Evolutionary conservation across 2,329 filamentous ascomycete species (phyloP), one percentile per base, ranked within the genome.

Genomic region (Aureobasidium zeae): DNA sequence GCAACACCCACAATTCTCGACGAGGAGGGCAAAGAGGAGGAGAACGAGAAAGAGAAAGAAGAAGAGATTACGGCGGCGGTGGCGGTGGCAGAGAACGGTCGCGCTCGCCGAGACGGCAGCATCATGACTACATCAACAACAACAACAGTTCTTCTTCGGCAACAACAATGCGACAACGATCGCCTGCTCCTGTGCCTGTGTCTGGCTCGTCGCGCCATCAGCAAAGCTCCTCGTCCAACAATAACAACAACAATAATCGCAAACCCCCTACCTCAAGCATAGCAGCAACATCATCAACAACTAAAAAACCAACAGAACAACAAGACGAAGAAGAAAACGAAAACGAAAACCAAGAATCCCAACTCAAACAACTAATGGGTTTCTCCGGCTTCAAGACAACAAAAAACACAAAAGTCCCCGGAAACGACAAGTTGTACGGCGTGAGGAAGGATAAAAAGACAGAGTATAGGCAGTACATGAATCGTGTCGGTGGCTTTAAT

Each of bases 401-500:
- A 15, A 93, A 96, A 64, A 79, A 84, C 48, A 86, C 83, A 44
- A 93, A 95, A 59, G 80, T 98, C 1, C 73, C 76, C 0, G 91
- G 91, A 2, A 98, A 98, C 59, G 79, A 71, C 37, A 63, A 87
- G 58, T 77, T 81, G 30, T 88, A 84, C 44, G 86, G 72, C 0
- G 79, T 95, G 41, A 72, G 81, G 53, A 95, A 91, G 71, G 86
- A 91, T 67, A 95, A 94, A 77, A 88, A 86, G 76, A 84, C 81
- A 11, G 77, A 93, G 69, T 96, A 95, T 59, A 75, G 91, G 54
- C 91, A 98, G 74, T 98, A 98, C 64, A 98, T 98, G 78, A 91
- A 91, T 58, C 75, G 84, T 45, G 71, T 79, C 39, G 84, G 84
- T 45, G 84, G 84, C 5, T 91, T 91, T 69, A 91, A 89, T 60